Percentiles rank a stretch among this genome's conserved stretches.
phyloP scores from a whole-genome alignment of 2,329 filamentous ascomycete genomes.

The Aureobasidium sp. region DNA sequence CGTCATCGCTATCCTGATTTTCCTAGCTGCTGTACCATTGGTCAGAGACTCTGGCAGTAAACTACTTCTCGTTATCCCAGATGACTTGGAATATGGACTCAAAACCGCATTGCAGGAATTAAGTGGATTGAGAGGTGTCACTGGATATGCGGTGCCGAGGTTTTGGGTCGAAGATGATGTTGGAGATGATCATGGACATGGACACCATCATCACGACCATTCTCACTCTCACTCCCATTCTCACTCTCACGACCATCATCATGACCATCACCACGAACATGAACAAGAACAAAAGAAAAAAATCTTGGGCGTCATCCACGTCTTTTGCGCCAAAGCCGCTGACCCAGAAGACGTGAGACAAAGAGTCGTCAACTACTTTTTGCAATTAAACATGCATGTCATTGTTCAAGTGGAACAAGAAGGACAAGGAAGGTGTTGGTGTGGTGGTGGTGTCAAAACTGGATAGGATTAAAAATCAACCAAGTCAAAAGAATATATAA shows the following conservation, averaged over 20 bases:
- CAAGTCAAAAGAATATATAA: too few species aligned
- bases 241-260: slow-evolving; percentile 21
- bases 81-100: slow-evolving; percentile 77
- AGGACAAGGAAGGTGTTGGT: slow-evolving; percentile 63
- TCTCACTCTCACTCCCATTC: slow-evolving; percentile 17
- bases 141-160: slow-evolving; percentile 76
- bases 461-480: not conserved
- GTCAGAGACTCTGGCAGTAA: slow-evolving; percentile 78
- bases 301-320: slow-evolving; percentile 78
- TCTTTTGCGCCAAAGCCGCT: slow-evolving; percentile 64
- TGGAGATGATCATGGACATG: slow-evolving; percentile 24
- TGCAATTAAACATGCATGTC: slow-evolving; percentile 66
- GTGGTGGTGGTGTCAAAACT: slow-evolving; percentile 40
- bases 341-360: slow-evolving; percentile 78
- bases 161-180: slow-evolving; percentile 82
- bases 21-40: slow-evolving; percentile 82
- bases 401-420: slow-evolving; percentile 85
- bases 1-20: slow-evolving; percentile 87
- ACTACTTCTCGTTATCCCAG: slow-evolving; percentile 76
- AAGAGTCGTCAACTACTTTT: slow-evolving; percentile 64
- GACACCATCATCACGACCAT: slow-evolving; percentile 21
- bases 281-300: slow-evolving; percentile 29
- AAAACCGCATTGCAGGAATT: slow-evolving; percentile 82
- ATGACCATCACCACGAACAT: slow-evolving; percentile 23
- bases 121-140: slow-evolving; percentile 72